Base-by-base conservation (phyloP, 306 rosid genomes). In the Fragaria ananassa region DNA sequence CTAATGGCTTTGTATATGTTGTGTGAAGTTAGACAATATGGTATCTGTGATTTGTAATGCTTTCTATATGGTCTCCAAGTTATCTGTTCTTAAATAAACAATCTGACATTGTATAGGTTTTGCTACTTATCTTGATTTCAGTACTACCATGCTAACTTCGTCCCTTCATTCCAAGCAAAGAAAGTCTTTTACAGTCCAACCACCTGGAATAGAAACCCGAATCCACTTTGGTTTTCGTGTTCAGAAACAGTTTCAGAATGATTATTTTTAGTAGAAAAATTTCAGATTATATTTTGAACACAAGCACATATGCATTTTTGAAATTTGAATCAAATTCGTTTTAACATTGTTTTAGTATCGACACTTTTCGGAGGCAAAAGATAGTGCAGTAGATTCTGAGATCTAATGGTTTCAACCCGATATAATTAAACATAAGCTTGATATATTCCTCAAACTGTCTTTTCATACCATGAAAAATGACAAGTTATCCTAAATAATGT, bases 41-140 rank as follows among this genome's bases (percentile, higher is more conserved):
- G 17, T 47, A 63, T 71, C 5, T 37, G 35, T 76, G 54, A 23
- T 41, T 37, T 81, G 45, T 41, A 51, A 71, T 63, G 23, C 63
- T 19, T 46, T 68, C 11, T 19, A 1, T 27, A 27, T 27, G 29
- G 29, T 27, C 29, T 27, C 1, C 29, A 27, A 27, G 29, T 27
- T 0, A 27, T 27, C 29, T 27, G 29, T 27, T 27, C 29, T 27
- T 27, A 27, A 27, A 27, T 27, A 27, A 27, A 27, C 68, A 62
- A 27, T 27, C 9, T 12, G 39, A 47, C 10, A 57, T 21, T 35
- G 11, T 66, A 18, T 47, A 2, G 12, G 25, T n/a, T 68, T 21
- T 12, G 70, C 29, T 63, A 31, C 19, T 46, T 13, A 18, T 11
- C 51, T 76, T 49, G 68, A 50, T 53, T 67, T 66, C 8, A 9